Evolutionary conservation across 2,329 filamentous ascomycete genomes (phyloP).

Genomic region (Epichloe baconii): DNA sequence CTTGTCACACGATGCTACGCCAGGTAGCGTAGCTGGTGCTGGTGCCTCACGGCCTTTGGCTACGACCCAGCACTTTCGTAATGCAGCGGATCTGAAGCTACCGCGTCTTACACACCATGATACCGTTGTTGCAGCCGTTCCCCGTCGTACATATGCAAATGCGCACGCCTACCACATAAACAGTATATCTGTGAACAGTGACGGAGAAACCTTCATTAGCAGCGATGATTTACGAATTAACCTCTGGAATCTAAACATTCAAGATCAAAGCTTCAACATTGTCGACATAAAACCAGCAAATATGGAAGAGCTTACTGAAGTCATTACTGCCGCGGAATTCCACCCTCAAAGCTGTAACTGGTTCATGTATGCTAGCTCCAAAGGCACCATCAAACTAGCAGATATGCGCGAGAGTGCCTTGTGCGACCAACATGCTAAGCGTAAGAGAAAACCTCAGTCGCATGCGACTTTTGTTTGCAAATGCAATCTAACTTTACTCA

Average conservation of each 20-base stretch:
- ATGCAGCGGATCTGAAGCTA: slow-evolving; percentile 73
- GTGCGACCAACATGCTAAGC: slow-evolving; percentile 89
- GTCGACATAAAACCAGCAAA: slow-evolving; percentile 99
- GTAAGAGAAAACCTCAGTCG: slow-evolving; percentile 33
- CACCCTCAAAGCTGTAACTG: slow-evolving; percentile 96
- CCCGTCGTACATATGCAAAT: slow-evolving; percentile 92
- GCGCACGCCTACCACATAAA: slow-evolving; percentile 99
- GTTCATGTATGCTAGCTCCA: slow-evolving; percentile 99
- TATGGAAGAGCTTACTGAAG: slow-evolving; percentile 98
- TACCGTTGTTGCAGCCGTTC: slow-evolving; percentile 92
- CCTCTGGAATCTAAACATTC: slow-evolving; percentile 97
- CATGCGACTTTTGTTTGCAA: neutral
- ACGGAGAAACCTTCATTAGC: slow-evolving; percentile 98
- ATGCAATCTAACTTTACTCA: slow-evolving; percentile 27
- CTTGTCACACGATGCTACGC: slow-evolving; percentile 84
- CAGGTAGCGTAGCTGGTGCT: slow-evolving; percentile 56
- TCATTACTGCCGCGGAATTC: slow-evolving; percentile 96
- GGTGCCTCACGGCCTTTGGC: slow-evolving; percentile 58
- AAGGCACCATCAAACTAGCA: slow-evolving; percentile 95
- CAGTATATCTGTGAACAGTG: slow-evolving; percentile 99
- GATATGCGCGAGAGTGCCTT: slow-evolving; percentile 97
- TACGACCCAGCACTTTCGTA: slow-evolving; percentile 64
- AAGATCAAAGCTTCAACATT: slow-evolving; percentile 99
- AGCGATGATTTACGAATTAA: slow-evolving; percentile 97
- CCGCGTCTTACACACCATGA: slow-evolving; percentile 96